Percentiles rank a stretch among this genome's conserved stretches.
Evolutionary conservation across 768 basidiomycete genomes (phyloP).

Genomic region (Termitomyces sp.): DNA sequence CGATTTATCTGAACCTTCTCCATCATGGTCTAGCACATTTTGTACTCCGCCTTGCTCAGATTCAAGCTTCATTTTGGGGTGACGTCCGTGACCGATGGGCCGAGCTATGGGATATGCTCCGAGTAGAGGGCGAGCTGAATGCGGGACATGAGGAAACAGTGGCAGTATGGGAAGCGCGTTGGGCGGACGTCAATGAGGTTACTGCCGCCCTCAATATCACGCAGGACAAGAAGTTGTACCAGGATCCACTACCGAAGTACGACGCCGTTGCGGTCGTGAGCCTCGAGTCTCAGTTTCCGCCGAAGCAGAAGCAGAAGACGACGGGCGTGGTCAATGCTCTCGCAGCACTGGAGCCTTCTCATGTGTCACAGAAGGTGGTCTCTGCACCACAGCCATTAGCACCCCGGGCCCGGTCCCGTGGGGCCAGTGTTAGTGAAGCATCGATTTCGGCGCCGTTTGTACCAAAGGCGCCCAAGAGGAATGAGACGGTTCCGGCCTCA

Average conservation of each 20-base stretch:
- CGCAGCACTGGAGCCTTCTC: conserved; percentile 21
- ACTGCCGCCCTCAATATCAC: conserved; percentile 29
- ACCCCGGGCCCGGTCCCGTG: conserved; percentile 19
- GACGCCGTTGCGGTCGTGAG: conserved; percentile 1
- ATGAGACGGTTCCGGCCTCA: conserved; percentile 4
- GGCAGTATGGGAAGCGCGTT: conserved; percentile 65
- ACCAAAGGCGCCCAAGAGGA: conserved; percentile 14
- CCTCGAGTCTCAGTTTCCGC: conserved; percentile 12
- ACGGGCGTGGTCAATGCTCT: conserved; percentile 15
- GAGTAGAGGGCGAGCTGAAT: conserved; percentile 65
- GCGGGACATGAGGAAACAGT: conserved; percentile 65
- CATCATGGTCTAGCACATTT: conserved; percentile 53
- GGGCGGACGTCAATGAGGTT: conserved; percentile 56
- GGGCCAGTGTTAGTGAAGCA: conserved; percentile 17
- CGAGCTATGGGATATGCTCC: conserved; percentile 81
- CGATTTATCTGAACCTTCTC: conserved; percentile 51
- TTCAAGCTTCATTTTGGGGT: conserved; percentile 57
- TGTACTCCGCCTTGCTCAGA: conserved; percentile 44
- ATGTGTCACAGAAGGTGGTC: conserved; percentile 15
- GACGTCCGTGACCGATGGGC: conserved; percentile 63
- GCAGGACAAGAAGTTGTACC: conserved; percentile 20
- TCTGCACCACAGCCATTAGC: conserved; percentile 24
- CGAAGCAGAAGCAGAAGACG: conserved; percentile 2
- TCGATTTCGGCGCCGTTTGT: conserved; percentile 4
- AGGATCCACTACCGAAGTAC: conserved; percentile 16